phyloP scores from a whole-genome alignment of 1,139 yeast species.

The Sugiyamaella paludigena region DNA sequence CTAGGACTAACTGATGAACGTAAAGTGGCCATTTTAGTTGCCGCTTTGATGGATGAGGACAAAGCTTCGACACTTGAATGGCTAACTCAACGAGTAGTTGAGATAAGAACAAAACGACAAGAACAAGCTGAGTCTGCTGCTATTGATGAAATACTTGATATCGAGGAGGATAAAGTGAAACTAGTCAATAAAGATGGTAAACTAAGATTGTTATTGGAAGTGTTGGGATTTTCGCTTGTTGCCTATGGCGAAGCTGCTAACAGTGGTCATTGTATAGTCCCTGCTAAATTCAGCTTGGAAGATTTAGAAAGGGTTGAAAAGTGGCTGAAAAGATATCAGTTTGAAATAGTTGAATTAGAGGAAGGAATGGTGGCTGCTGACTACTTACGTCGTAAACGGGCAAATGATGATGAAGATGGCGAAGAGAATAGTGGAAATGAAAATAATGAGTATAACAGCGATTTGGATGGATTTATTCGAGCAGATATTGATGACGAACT shows the following conservation, averaged over 20 bases:
- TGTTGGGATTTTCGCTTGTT: conserved; percentile 28
- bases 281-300: conserved; percentile 24
- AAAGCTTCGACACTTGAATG: conserved; percentile 45
- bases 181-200: conserved; percentile 31
- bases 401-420: conserved; percentile 26
- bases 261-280: conserved; percentile 19
- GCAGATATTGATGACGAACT: conserved; percentile 14
- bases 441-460: conserved; percentile 4
- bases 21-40: conserved; percentile 45
- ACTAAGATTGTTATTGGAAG: conserved; percentile 32
- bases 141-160: conserved; percentile 9
- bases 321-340: conserved; percentile 36
- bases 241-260: too few species aligned
- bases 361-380: conserved; percentile 45
- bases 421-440: conserved; percentile 17
- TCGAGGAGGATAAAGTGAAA: conserved; percentile 15
- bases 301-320: conserved; percentile 29
- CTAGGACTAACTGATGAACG: conserved; percentile 30
- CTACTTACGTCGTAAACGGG: conserved; percentile 23
- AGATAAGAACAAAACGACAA: conserved; percentile 27
- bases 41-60: conserved; percentile 49
- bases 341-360: conserved; percentile 41
- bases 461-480: conserved; percentile 16
- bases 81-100: conserved; percentile 44
- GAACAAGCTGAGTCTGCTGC: conserved; percentile 6